These are phyloP conservation scores for Clarireedia sp. DNA, from an alignment of 2,329 filamentous ascomycete species.

Conservation along the genomic window DNA sequence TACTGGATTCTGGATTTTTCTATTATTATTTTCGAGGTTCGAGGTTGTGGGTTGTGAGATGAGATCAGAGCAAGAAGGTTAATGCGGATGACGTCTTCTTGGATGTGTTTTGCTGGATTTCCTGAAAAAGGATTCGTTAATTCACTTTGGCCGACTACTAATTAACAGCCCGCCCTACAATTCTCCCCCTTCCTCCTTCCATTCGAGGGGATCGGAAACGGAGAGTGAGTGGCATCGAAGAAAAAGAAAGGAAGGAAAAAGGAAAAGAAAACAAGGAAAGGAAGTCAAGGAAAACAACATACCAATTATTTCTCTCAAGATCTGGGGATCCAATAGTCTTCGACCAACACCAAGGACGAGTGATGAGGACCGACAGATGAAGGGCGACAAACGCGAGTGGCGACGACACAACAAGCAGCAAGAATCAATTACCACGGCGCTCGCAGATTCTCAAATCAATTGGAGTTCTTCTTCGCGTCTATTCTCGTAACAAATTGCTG, in stretches of 20 bases:
- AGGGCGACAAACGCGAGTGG: no score
- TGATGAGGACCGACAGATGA: no score
- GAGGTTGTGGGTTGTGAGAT: neutral
- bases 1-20: no score
- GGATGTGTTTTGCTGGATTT: neutral
- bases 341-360: no score
- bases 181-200: neutral
- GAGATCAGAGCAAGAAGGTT: neutral
- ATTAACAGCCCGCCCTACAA: neutral
- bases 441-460: neutral
- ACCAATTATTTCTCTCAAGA: neutral
- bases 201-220: neutral
- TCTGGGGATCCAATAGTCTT: neutral
- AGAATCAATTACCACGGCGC: no score
- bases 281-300: neutral
- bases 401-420: no score
- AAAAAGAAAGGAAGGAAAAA: neutral
- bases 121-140: neutral
- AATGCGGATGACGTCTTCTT: neutral
- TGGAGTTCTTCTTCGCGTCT: neutral
- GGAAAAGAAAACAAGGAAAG: neutral
- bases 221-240: neutral
- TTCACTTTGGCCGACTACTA: neutral
- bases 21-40: neutral
- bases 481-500: neutral